A percentile compares a stretch with the other conserved stretches of the same genome.
Conservation (phyloP, 805 yeast genomes). For the Candida multigemmis region DNA sequence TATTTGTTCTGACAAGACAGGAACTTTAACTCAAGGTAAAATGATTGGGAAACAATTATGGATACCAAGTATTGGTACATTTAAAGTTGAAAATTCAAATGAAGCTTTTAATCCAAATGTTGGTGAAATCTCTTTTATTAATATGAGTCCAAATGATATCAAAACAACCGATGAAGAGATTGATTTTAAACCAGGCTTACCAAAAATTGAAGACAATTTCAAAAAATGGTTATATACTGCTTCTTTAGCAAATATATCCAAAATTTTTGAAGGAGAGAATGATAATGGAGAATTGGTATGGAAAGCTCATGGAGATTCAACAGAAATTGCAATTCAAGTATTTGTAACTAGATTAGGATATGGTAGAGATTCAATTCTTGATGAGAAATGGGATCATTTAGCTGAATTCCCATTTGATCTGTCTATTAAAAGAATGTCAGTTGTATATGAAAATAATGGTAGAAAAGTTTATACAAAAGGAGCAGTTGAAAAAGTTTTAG, state of each 20-base stretch:
- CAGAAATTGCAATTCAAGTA: conserved; percentile 82
- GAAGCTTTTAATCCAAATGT: conserved; percentile 29
- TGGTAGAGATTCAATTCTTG: conserved; percentile 38
- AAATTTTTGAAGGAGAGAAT: conserved; percentile 21
- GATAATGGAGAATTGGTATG: conserved; percentile 20
- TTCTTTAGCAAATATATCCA: conserved; percentile 31
- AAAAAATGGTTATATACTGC: conserved; percentile 22
- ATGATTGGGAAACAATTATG: conserved; percentile 29
- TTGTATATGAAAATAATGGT: conserved; percentile 31
- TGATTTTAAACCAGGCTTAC: conserved; percentile 23
- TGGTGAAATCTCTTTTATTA: conserved; percentile 27
- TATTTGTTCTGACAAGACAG: conserved; percentile 33
- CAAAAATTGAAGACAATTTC: conserved; percentile 11
- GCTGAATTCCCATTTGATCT: conserved; percentile 73
- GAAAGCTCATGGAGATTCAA: conserved; percentile 66
- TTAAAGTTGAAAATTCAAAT: conserved; percentile 19
- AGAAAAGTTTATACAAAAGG: conserved; percentile 50
- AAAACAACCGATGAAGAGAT: conserved; percentile 24
- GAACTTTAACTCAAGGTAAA: conserved; percentile 29
- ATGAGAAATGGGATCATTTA: conserved; percentile 29
- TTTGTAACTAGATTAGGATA: conserved; percentile 52
- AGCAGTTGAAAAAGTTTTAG: conserved; percentile 64
- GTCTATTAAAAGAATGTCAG: conserved; percentile 63
- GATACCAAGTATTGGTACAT: conserved; percentile 26
- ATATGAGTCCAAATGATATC: conserved; percentile 17